Conservation (phyloP, 163 green algal species). For the Prototheca stagnorum region DNA sequence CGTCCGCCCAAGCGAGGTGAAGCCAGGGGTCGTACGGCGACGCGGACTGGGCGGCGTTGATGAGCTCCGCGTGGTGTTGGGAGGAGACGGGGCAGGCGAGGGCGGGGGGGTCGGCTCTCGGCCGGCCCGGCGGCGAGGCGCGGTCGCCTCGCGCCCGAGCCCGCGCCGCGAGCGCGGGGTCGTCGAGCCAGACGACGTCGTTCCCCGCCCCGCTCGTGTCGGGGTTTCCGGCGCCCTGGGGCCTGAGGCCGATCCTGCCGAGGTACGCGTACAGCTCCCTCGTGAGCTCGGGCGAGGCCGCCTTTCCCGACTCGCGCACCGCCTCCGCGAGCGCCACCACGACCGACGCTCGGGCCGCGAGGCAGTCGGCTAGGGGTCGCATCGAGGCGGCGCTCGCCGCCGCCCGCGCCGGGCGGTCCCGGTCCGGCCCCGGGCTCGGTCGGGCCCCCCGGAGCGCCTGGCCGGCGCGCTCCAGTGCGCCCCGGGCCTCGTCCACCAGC, state of each 20-base stretch:
- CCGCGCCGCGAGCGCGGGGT: too few relatives aligned
- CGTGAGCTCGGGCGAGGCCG: neutral
- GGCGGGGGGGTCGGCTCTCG: neutral
- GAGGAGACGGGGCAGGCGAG: neutral
- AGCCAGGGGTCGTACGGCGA: constrained; percentile 46
- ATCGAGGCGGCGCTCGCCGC: neutral
- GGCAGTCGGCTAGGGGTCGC: neutral
- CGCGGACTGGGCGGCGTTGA: constrained; percentile 22
- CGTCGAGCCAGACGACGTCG: too few relatives aligned
- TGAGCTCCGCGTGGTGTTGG: neutral
- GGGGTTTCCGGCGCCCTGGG: neutral
- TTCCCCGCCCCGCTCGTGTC: too few relatives aligned
- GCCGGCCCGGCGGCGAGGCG: too few relatives aligned
- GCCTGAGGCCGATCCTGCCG: neutral
- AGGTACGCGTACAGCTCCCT: constrained; percentile 5
- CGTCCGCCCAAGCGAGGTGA: constrained; percentile 43
- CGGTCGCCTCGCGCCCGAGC: too few relatives aligned
- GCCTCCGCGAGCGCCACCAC: neutral
- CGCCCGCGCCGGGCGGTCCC: neutral
- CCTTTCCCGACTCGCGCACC: neutral
- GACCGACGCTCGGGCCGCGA: neutral
- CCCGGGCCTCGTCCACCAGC: too few relatives aligned
- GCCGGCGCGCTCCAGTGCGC: too few relatives aligned
- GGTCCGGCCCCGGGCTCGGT: too few relatives aligned
- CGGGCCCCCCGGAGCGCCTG: too few relatives aligned